Evolutionary conservation across 2,329 filamentous ascomycete genomes (phyloP).

Genomic region (Diatrype stigma): DNA sequence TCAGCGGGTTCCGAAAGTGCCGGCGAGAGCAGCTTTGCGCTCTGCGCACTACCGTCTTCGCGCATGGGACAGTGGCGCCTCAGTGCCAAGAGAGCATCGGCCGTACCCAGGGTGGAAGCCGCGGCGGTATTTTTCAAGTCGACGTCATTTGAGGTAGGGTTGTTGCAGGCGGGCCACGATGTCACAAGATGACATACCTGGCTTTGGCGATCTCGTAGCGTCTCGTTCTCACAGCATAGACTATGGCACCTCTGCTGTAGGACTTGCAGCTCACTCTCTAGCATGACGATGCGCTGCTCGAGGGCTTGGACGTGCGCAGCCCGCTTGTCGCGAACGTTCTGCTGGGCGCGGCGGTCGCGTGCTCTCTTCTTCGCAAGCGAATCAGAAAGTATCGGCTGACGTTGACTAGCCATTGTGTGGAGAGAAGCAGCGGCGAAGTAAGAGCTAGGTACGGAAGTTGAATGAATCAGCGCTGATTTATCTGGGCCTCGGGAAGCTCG

Average conservation of each 20-base stretch:
- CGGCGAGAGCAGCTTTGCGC: too few species aligned
- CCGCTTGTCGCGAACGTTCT: constrained; percentile 5
- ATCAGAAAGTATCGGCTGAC: too few species aligned
- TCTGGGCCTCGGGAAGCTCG: too few species aligned
- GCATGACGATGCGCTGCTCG: constrained; percentile 1
- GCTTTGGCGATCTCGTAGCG: constrained; percentile 1
- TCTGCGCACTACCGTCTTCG: too few species aligned
- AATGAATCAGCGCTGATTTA: too few species aligned
- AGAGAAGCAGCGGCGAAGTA: too few species aligned
- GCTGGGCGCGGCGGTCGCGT: constrained; percentile 4
- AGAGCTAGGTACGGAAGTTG: too few species aligned
- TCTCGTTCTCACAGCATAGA: constrained; percentile 3
- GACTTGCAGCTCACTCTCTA: constrained; percentile 1
- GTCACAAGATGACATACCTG: constrained; percentile 1
- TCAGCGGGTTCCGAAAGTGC: not conserved
- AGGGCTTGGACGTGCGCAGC: constrained; percentile 1
- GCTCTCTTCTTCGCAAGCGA: constrained; percentile 5
- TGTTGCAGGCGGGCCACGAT: constrained; percentile 1
- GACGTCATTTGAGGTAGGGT: not conserved
- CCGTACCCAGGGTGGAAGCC: not conserved
- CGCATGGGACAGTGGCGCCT: too few species aligned
- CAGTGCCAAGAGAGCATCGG: not conserved
- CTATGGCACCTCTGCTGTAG: not conserved
- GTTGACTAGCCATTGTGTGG: too few species aligned
- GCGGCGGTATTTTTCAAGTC: too few species aligned